A percentile compares a stretch with the other conserved stretches of the same genome.
Evolutionary conservation across 768 basidiomycete genomes (phyloP).

Genomic region (Pholiota microspora): DNA sequence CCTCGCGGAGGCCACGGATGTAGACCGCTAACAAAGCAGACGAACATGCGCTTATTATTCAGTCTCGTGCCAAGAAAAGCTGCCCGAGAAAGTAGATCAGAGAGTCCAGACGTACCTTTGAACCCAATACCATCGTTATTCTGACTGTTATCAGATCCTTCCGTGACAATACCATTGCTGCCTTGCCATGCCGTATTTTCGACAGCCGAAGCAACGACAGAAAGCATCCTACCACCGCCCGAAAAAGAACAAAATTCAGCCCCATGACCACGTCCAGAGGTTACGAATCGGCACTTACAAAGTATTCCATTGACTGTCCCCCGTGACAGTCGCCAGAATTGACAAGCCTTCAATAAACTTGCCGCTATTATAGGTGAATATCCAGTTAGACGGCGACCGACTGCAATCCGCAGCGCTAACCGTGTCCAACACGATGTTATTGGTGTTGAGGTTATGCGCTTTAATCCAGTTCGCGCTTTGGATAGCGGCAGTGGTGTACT

Average conservation of each 20-base stretch:
- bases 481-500: constrained; percentile 46
- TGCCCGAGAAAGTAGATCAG: background rate
- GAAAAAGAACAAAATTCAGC: constrained; percentile 3
- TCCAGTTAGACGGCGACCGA: constrained; percentile 40
- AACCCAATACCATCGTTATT: constrained; percentile 51
- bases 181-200: constrained; percentile 48
- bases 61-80: background rate
- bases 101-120: constrained; percentile 35
- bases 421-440: constrained; percentile 44
- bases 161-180: constrained; percentile 49
- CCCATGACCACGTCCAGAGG: background rate
- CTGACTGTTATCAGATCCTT: constrained; percentile 37
- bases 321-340: constrained; percentile 40
- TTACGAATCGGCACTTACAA: constrained; percentile 29
- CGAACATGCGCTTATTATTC: background rate
- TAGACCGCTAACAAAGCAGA: constrained; percentile 28
- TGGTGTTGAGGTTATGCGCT: constrained; percentile 39
- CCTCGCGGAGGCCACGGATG: constrained; percentile 48
- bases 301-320: constrained; percentile 37
- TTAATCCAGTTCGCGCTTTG: constrained; percentile 48
- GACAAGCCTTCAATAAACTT: constrained; percentile 53
- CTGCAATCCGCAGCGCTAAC: constrained; percentile 46
- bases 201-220: constrained; percentile 37
- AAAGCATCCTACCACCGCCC: constrained; percentile 11
- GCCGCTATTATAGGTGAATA: constrained; percentile 56